Conservation (phyloP, 1,284 basidiomycete genomes). For the Leccinum proliferum region DNA sequence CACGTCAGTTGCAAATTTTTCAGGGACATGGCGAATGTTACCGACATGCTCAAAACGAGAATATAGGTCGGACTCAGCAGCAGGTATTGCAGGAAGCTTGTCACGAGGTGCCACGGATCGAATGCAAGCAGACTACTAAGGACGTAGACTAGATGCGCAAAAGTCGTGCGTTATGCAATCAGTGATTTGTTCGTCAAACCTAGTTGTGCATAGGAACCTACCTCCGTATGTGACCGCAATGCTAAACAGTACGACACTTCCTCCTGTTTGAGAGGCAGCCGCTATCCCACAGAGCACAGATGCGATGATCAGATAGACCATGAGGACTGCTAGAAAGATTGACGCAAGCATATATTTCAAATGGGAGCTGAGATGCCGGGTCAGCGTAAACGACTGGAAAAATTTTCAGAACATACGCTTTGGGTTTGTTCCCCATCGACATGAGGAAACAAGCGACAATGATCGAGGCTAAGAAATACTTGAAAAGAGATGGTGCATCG, state of each 20-base stretch:
- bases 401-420: constrained; percentile 53
- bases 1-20: constrained; percentile 3
- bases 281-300: constrained; percentile 73
- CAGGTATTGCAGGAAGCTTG: constrained; percentile 87
- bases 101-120: constrained; percentile 93
- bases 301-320: constrained; percentile 76
- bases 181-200: background rate
- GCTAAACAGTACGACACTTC: constrained; percentile 76
- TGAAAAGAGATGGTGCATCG: constrained; percentile 13
- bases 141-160: constrained; percentile 51
- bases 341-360: constrained; percentile 86
- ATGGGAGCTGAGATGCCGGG: constrained; percentile 46
- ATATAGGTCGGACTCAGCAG: constrained; percentile 86
- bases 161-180: constrained; percentile 1
- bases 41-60: constrained; percentile 82
- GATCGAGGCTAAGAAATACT: constrained; percentile 85
- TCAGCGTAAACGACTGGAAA: background rate
- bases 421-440: constrained; percentile 95
- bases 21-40: constrained; percentile 7
- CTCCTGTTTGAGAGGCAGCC: constrained; percentile 59
- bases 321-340: constrained; percentile 72
- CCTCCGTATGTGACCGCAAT: constrained; percentile 83
- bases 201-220: constrained; percentile 28
- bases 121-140: constrained; percentile 81
- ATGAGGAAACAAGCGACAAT: constrained; percentile 90